phyloP scores from a whole-genome alignment of 441 rosid genomes.

The Eutrema salsugineum region DNA sequence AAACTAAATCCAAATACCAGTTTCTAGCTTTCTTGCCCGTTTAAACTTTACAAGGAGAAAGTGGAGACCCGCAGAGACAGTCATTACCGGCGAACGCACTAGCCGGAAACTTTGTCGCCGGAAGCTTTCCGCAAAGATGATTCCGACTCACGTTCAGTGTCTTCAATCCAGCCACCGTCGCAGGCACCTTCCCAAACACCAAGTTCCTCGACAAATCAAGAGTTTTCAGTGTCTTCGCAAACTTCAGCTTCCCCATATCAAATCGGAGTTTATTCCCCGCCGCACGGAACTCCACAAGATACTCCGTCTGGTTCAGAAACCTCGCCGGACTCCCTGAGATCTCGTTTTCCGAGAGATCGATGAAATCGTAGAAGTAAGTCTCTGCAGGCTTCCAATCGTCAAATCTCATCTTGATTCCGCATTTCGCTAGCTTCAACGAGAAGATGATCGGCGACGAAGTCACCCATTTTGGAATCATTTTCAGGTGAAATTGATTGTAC shows the following conservation, averaged over 20 bases:
- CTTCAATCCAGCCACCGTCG: constrained; percentile 38
- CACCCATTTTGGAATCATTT: constrained; percentile 65
- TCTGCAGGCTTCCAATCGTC: constrained; percentile 57
- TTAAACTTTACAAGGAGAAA: constrained; percentile 48
- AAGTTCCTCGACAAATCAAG: constrained; percentile 60
- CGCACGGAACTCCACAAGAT: constrained; percentile 41
- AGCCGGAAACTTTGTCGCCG: constrained; percentile 50
- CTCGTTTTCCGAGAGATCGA: constrained; percentile 64
- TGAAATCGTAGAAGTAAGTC: constrained; percentile 63
- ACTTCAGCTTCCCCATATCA: constrained; percentile 45
- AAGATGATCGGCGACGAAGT: constrained; percentile 60
- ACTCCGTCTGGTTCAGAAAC: constrained; percentile 56
- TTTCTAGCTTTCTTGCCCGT: neutral
- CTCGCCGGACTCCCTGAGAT: constrained; percentile 58
- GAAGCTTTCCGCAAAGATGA: constrained; percentile 68
- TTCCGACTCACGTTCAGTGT: constrained; percentile 55
- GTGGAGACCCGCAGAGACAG: constrained; percentile 72
- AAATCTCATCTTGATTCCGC: constrained; percentile 59
- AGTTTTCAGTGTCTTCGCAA: constrained; percentile 40
- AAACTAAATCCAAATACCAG: neutral
- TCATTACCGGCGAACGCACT: constrained; percentile 52
- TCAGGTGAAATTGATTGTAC: constrained; percentile 52
- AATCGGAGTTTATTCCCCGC: constrained; percentile 55
- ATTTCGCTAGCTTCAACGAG: constrained; percentile 65
- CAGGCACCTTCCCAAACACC: constrained; percentile 56